Evolutionary conservation across 495 filamentous ascomycete genomes (phyloP).

Genomic region (Aspergillus heteromorphus): DNA sequence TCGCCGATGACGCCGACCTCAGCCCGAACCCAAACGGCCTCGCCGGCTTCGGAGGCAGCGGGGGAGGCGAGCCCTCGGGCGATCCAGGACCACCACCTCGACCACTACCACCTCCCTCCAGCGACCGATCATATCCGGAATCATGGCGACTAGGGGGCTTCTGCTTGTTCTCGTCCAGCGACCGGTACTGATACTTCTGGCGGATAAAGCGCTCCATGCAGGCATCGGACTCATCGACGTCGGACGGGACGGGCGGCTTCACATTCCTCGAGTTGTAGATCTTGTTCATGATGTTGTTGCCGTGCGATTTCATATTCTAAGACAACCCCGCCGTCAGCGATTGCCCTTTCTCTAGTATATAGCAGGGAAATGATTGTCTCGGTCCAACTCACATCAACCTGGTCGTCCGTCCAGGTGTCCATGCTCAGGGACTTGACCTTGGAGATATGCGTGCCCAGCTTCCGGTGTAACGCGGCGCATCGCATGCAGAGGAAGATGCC

Average conservation of each 20-base stretch:
- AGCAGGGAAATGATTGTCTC: too few relatives aligned
- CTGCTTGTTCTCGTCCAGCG: slow-evolving; percentile 49
- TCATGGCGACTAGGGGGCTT: slow-evolving; percentile 42
- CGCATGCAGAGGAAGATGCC: slow-evolving; percentile 97
- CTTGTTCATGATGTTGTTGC: slow-evolving; percentile 80
- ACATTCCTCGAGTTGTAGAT: slow-evolving; percentile 80
- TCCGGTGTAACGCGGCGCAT: slow-evolving; percentile 92
- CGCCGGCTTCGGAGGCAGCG: slow-evolving; percentile 76
- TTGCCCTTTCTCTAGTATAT: too few relatives aligned
- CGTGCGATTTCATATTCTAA: slow-evolving; percentile 87
- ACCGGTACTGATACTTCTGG: slow-evolving; percentile 77
- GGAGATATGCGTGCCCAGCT: slow-evolving; percentile 93
- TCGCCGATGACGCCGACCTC: slow-evolving; percentile 67
- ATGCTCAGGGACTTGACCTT: slow-evolving; percentile 98
- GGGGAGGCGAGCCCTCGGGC: slow-evolving; percentile 58
- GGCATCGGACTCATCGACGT: slow-evolving; percentile 84
- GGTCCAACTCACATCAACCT: slow-evolving; percentile 74
- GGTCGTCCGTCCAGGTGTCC: slow-evolving; percentile 93
- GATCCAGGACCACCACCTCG: too few relatives aligned
- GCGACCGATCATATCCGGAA: slow-evolving; percentile 25
- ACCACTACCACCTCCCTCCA: too few relatives aligned
- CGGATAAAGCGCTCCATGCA: slow-evolving; percentile 92
- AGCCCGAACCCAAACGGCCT: slow-evolving; percentile 70
- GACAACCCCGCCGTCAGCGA: slow-evolving; percentile 11
- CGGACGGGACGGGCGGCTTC: slow-evolving; percentile 76